Base-by-base conservation (phyloP, 2,329 filamentous ascomycete species). In the Huntiella bhutanensis region DNA sequence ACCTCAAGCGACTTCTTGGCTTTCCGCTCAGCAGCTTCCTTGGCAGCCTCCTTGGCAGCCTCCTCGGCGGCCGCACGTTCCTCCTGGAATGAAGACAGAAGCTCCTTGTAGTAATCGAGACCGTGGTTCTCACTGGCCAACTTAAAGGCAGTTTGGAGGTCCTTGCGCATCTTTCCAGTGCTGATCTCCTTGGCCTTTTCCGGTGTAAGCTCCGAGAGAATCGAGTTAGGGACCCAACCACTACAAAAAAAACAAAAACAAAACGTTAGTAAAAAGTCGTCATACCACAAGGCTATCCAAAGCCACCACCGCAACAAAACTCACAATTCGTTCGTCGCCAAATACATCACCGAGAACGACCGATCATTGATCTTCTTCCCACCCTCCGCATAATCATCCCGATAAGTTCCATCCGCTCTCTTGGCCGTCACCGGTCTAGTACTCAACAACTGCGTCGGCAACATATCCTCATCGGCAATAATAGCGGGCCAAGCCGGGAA, bases 271-370 rank as follows among this genome's bases (percentile, higher is more conserved):
- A 19, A n/a, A 15, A 15, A 36, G 5, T 12, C 17, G 4, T 28
- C 17, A 6, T 34, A 33, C 12, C 32, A 36, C 12, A 36, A 13
- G 11, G 8, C 5, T 8, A 28, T 4, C 19, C 15, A 6, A 19
- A 33, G 22, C 7, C 12, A 39, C 15, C 17, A 36, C 8, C 8
- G 2, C 7, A 28, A 28, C 22, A 28, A 28, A 28, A 76, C 88
- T 75, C 66, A 98, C 91, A 98, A 96, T 70, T 96, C 88, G 57
- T 96, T 95, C 34, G 87, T 94, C 52, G 76, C 70, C 43, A 96
- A 67, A 60, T 94, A 96, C 88, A 96, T 95, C 57, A 96, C 78
- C 4, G 88, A 84, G 59, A 86, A 96, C 28, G 82, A 86, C 52
- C 88, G 75, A 62, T 95, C 86, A 51, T 79, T 75, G 37, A 74